Base-by-base conservation (phyloP, 2,329 filamentous ascomycete genomes). In the Fusarium sublunatum region DNA sequence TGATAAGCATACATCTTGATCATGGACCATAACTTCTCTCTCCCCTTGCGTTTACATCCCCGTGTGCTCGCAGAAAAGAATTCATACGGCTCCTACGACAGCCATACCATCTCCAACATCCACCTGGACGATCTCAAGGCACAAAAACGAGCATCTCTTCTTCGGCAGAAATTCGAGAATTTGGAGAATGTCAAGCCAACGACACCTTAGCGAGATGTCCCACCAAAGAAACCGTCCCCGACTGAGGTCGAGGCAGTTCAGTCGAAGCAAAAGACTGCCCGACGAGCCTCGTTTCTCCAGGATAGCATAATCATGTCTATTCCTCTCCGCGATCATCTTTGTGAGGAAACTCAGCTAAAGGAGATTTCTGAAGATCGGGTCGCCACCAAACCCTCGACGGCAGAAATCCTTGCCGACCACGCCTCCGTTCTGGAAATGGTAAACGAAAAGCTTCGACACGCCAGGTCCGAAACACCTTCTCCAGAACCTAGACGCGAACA, bases 11-110 rank as follows among this genome's bases (percentile, higher is more conserved):
- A 35, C 26, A 31, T 28, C n/a, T 36, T 51, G 25, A 42, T 22
- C 53, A 73, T 73, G 70, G 38, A 57, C 43, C 48, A 64, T 19
- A 53, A 42, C 39, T 50, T 62, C 40, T 41, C 41, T 11, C 58
- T 68, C 12, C 65, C 66, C 24, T 40, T 65, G 15, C 64, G 61
- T 7, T 41, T 58, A n/a, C 46, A 35, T 40, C 48, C 60, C 31
- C 43, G 32, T 6, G 6, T 32, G 4, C 22, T 48, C 24, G 7
- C 35, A 5, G 7, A 29, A 11, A 29, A 49, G 24, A 26, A 42
- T 31, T n/a, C 43, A 4, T 25, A 32, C n/a, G 38, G 24, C 13
- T 26, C 25, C 12, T 42, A 43, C 22, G 10, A 48, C 12, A 55
- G 28, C 7, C 60, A 58, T 6, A 43, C 48, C 13, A 31, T 45